Evolutionary conservation across 2,329 filamentous ascomycete genomes (phyloP), one percentile per base, ranked within the genome.

Genomic region (Penicillium digitatum): DNA sequence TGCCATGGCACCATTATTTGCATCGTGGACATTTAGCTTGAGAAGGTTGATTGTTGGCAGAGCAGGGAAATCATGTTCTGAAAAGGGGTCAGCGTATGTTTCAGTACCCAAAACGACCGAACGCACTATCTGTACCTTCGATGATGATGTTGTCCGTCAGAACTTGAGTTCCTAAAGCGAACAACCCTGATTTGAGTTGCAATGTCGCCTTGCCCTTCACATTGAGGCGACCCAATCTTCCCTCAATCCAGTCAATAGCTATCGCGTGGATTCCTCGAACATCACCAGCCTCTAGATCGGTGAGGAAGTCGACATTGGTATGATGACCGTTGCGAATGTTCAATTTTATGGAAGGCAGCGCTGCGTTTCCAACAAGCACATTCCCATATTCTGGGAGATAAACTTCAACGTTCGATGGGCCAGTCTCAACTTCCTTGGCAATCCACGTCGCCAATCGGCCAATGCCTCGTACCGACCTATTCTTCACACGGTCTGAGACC

Each of bases 221-320:
- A 57, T 82, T 84, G 54, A 99, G 75, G 54, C 82, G 79, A 11
- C 85, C 82, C 55, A 97, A 77, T 51, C 84, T 86, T 37, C 92
- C 91, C 51, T 89, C 85, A 57, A 99, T 76, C 86, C 90, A 97
- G 71, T 96, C 88, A 70, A 94, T 90, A 44, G 89, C 90, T 59
- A 97, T 82, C 56, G 82, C 82, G 56, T 89, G 86, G 63, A 96
- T 85, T 6, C 86, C 87, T 52, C 91, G 85, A 14, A 89, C 77
- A 65, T 91, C 84, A 29, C 91, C 92, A 26, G 90, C 87, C 35
- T 82, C 77, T 37, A 97, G 74, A 58, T 94, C 86, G 39, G 88
- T 83, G 52, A 94, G 74, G 63, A 97, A 86, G 65, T 96, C 89
- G 54, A 97, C 78, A 54, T 83, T 77, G 3, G 89, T 97, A 16